phyloP scores from a whole-genome alignment of 2,329 filamentous ascomycete species.

The Aspergillus intermedius region DNA sequence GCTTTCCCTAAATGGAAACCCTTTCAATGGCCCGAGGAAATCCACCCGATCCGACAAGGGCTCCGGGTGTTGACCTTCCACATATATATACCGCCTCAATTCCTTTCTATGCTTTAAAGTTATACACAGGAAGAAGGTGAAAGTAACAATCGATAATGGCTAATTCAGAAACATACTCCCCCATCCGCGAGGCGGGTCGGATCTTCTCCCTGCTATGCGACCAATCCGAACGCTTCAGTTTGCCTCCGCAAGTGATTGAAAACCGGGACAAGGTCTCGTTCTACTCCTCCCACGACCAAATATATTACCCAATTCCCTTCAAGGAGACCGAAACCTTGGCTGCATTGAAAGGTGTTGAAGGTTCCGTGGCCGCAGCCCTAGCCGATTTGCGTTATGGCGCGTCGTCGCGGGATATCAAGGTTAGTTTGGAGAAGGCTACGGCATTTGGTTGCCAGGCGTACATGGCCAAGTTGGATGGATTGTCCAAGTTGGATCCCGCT shows the following conservation, averaged over 20 bases:
- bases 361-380: constrained; percentile 53
- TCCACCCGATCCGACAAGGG: not conserved
- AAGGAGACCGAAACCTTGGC: constrained; percentile 49
- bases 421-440: constrained; percentile 34
- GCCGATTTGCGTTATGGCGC: constrained; percentile 49
- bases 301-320: constrained; percentile 42
- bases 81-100: too few relatives aligned
- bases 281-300: constrained; percentile 29
- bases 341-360: constrained; percentile 56
- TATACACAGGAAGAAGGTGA: too few relatives aligned
- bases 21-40: not conserved
- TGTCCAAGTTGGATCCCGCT: constrained; percentile 32
- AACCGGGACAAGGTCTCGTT: constrained; percentile 31
- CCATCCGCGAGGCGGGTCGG: constrained; percentile 29
- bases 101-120: not conserved
- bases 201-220: constrained; percentile 32
- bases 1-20: not conserved
- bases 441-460: constrained; percentile 38
- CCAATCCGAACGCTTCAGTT: constrained; percentile 26
- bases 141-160: not conserved
- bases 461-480: constrained; percentile 35
- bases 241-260: constrained; percentile 26
- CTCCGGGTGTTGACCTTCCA: not conserved
- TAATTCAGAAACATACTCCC: constrained; percentile 20
- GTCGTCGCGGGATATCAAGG: constrained; percentile 24